These are phyloP conservation scores for Pseudopithomyces maydicus DNA, from an alignment of 2,329 filamentous ascomycete species.

Conservation along the genomic window DNA sequence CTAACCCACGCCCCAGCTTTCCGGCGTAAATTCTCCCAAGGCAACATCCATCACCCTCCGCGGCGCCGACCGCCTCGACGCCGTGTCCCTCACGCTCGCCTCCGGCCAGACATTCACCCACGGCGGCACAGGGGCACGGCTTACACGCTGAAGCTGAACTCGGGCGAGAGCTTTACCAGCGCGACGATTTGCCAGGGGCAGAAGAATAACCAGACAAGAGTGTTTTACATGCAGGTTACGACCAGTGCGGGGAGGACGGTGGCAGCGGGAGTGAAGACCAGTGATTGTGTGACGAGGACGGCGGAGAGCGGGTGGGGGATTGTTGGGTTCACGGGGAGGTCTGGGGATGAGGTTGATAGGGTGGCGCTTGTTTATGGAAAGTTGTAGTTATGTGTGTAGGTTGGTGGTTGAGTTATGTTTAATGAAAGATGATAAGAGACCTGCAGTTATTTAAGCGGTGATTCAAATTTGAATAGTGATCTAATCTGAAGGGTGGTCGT, in stretches of 20 bases:
- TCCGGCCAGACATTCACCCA: conserved; percentile 58
- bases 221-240: conserved; percentile 61
- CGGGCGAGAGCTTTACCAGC: conserved; percentile 55
- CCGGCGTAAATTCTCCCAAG: conserved; percentile 33
- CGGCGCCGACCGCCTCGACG: conserved; percentile 58
- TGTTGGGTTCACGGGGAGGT: conserved; percentile 59
- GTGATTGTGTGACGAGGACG: conserved; percentile 54
- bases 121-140: conserved; percentile 59
- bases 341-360: conserved; percentile 62
- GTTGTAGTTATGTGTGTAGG: background rate
- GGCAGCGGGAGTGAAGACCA: conserved; percentile 52
- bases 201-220: conserved; percentile 53
- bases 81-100: conserved; percentile 54
- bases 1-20: too few relatives aligned
- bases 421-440: too few relatives aligned
- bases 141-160: conserved; percentile 50
- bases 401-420: too few relatives aligned
- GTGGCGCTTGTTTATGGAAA: conserved; percentile 48
- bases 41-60: conserved; percentile 51
- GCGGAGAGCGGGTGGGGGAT: conserved; percentile 58
- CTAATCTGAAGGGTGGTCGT: background rate
- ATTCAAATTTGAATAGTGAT: too few relatives aligned
- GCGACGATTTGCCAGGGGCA: conserved; percentile 59
- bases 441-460: too few relatives aligned
- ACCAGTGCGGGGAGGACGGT: conserved; percentile 57